These are phyloP conservation scores for Rhizopus sp. DNA, from an alignment of 371 early-diverging fungal genomes.

Conservation along the genomic window DNA sequence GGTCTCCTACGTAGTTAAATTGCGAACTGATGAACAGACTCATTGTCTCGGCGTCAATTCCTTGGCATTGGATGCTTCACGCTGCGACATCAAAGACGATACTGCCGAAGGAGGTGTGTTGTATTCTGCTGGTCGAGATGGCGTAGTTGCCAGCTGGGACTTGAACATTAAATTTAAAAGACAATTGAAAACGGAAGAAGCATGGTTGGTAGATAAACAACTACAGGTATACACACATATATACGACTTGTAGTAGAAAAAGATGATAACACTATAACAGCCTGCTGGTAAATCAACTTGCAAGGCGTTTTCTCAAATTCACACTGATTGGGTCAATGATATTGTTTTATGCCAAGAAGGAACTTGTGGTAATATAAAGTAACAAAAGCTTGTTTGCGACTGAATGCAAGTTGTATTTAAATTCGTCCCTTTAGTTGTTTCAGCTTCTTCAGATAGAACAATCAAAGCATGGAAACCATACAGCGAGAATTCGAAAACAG, in stretches of 20 bases:
- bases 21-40: slow-evolving; percentile 49
- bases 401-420: neutral
- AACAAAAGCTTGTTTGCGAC: neutral
- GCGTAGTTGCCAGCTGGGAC: slow-evolving; percentile 87
- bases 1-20: slow-evolving; percentile 64
- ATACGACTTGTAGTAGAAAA: neutral
- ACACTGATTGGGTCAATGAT: slow-evolving; percentile 97
- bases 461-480: slow-evolving; percentile 83
- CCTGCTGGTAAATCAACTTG: slow-evolving; percentile 48
- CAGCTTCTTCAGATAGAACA: slow-evolving; percentile 92
- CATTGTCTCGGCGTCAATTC: slow-evolving; percentile 79
- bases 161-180: slow-evolving; percentile 51
- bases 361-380: slow-evolving; percentile 29
- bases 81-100: slow-evolving; percentile 15
- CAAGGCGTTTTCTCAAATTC: slow-evolving; percentile 76
- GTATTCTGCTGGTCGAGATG: slow-evolving; percentile 91
- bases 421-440: slow-evolving; percentile 60
- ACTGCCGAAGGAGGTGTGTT: slow-evolving; percentile 64
- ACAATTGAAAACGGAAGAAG: slow-evolving; percentile 12
- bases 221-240: slow-evolving; percentile 5
- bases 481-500: slow-evolving; percentile 36
- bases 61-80: slow-evolving; percentile 64
- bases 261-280: neutral
- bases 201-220: slow-evolving; percentile 18
- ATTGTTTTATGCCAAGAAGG: slow-evolving; percentile 67